These are phyloP conservation scores for Penicillium samsonianum DNA, from an alignment of 495 filamentous ascomycete genomes.

Conservation along the genomic window DNA sequence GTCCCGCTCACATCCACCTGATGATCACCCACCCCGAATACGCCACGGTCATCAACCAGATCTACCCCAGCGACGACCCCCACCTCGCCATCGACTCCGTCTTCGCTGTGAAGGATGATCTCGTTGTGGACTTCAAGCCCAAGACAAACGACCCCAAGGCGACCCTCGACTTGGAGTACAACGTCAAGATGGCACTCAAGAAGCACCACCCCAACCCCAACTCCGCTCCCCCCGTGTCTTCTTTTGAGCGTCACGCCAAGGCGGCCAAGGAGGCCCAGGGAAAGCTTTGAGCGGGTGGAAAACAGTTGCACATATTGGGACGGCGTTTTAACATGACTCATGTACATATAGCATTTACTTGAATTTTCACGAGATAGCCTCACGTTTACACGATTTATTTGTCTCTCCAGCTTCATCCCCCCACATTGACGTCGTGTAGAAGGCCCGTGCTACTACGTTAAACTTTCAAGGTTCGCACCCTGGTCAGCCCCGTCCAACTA, in stretches of 20 bases:
- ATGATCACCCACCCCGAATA: conserved; percentile 53
- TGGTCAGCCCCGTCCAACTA: neutral
- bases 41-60: conserved; percentile 61
- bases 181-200: conserved; percentile 49
- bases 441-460: neutral
- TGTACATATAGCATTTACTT: conserved; percentile 18
- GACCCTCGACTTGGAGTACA: conserved; percentile 47
- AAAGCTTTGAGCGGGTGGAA: conserved; percentile 9
- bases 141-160: conserved; percentile 50
- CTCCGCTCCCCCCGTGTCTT: conserved; percentile 47
- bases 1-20: conserved; percentile 52
- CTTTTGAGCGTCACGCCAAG: conserved; percentile 46
- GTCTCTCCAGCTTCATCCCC: neutral
- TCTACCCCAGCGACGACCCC: conserved; percentile 64
- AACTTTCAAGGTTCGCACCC: neutral
- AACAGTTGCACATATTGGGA: neutral
- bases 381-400: conserved; percentile 5
- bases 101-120: conserved; percentile 66
- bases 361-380: conserved; percentile 7
- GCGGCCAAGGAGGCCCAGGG: conserved; percentile 16
- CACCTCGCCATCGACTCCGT: conserved; percentile 63
- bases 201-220: conserved; percentile 52
- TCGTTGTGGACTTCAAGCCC: conserved; percentile 64
- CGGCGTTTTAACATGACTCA: conserved; percentile 12
- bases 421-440: neutral